A percentile compares a stretch with the other conserved stretches of the same genome.
These are phyloP conservation scores for Immersiella caudata DNA, from an alignment of 495 filamentous ascomycete species.

Conservation along the genomic window DNA sequence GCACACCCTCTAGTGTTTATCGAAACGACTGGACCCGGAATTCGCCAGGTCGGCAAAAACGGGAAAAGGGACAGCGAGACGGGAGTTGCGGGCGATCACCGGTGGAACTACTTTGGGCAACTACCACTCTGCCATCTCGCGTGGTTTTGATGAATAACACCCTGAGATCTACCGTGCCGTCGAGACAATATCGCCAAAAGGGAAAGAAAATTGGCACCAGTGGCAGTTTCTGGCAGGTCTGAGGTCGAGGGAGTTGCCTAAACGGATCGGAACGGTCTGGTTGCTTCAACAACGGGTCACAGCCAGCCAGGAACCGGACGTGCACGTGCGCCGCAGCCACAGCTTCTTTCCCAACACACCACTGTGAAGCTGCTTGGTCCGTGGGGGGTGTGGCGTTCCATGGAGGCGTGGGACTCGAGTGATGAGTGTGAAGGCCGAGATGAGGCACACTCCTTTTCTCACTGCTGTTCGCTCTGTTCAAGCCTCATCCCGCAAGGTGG, in stretches of 20 bases:
- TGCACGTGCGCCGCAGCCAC: neutral
- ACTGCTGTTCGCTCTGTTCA: too few species aligned
- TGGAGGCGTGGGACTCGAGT: neutral
- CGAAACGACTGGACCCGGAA: neutral
- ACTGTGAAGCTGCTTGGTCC: neutral
- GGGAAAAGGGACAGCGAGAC: neutral
- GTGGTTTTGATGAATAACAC: neutral
- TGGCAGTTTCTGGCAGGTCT: neutral
- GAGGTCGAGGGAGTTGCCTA: neutral
- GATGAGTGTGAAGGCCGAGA: neutral
- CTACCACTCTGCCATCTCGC: neutral
- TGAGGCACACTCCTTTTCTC: neutral
- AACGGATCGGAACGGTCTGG: neutral
- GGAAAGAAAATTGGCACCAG: neutral
- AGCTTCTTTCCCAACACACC: neutral
- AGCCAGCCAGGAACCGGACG: too few species aligned
- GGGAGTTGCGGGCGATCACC: neutral
- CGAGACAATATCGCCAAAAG: neutral
- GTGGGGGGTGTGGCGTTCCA: neutral
- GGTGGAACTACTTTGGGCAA: neutral
- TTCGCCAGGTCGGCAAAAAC: neutral
- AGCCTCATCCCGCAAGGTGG: neutral
- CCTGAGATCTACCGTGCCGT: neutral
- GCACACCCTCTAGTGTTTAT: neutral
- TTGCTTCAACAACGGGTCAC: neutral